Base-by-base conservation (phyloP, 768 basidiomycete species). In the Cystobasidiopsis lactophilus region DNA sequence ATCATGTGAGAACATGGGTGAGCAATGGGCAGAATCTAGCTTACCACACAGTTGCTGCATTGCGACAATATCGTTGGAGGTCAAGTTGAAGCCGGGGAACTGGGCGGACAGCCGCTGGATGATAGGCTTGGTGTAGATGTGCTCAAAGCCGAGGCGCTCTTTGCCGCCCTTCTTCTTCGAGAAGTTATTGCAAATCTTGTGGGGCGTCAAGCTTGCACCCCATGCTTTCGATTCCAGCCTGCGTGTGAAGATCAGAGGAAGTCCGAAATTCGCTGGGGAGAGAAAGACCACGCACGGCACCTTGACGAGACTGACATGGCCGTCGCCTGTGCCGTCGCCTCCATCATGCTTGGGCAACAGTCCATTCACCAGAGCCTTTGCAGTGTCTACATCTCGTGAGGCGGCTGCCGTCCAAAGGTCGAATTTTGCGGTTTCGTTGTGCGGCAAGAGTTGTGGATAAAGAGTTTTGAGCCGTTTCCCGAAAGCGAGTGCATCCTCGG, bases 141-240 rank as follows among this genome's bases (percentile, higher is more conserved):
- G 23, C 45, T 47, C 45, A 27, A 47, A 69, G n/a, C 61, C 43
- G 33, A 58, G 60, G 3, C 66, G 43, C 24, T 57, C 67, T 16
- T 66, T 63, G 40, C 59, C 55, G 14, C 67, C 62, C 14, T 62
- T 52, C 46, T 64, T 55, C 54, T 69, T 69, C 26, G 66, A 61
- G 55, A 68, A 69, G 3, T 64, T 59, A 50, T 63, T 63, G 59
- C 69, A 69, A 18, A 67, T 66, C 62, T 69, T 69, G 61, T 66
- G 55, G 16, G 7, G 11, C 9, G 16, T 16, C 33, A 35, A 16
- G 33, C 16, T 35, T 7, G 33, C 33, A 7, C 9, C 33, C 33
- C 33, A 35, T 7, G 7, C 33, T 16, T 35, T 7, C 9, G 7
- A 7, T 7, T 35, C 33, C 16, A 35, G 7, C 19, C 5, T 0